A percentile compares a stretch with the other conserved stretches of the same genome.
phyloP scores from a whole-genome alignment of 768 basidiomycete genomes.

The Rhizopogon sp. region DNA sequence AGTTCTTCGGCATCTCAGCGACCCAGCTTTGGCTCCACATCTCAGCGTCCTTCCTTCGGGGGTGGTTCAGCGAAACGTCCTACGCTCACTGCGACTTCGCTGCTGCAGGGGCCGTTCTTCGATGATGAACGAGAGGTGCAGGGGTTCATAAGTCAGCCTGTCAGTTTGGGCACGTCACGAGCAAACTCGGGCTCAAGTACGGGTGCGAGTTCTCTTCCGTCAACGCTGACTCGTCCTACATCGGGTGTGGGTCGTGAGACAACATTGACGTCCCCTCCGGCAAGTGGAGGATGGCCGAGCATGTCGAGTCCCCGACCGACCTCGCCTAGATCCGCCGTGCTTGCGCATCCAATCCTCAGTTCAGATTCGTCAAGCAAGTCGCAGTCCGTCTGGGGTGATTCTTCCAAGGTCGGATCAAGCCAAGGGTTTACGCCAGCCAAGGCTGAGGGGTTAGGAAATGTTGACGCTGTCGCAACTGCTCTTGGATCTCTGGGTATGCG shows the following conservation, averaged over 20 bases:
- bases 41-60: constrained; percentile 3
- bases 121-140: constrained; percentile 14
- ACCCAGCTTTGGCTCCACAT: constrained; percentile 6
- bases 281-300: constrained; percentile 1
- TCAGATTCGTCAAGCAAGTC: constrained; percentile 1
- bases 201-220: constrained; percentile 4
- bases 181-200: constrained; percentile 10
- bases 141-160: constrained; percentile 4
- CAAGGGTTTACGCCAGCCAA: constrained; percentile 9
- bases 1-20: constrained; percentile 10
- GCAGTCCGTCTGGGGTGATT: constrained; percentile 11
- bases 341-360: constrained; percentile 14
- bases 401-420: constrained; percentile 12
- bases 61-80: neutral
- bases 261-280: neutral
- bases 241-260: neutral
- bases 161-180: constrained; percentile 4
- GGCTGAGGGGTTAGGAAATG: constrained; percentile 10
- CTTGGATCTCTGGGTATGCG: constrained; percentile 26
- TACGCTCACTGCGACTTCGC: neutral
- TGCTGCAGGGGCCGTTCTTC: constrained; percentile 5
- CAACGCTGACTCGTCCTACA: neutral
- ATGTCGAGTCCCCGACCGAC: constrained; percentile 2
- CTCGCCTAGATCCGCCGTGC: constrained; percentile 2
- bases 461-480: constrained; percentile 13